A percentile compares a stretch with the other conserved stretches of the same genome.
phyloP scores from a whole-genome alignment of 2,329 filamentous ascomycete genomes.

The Hymenoscyphus repandus region DNA sequence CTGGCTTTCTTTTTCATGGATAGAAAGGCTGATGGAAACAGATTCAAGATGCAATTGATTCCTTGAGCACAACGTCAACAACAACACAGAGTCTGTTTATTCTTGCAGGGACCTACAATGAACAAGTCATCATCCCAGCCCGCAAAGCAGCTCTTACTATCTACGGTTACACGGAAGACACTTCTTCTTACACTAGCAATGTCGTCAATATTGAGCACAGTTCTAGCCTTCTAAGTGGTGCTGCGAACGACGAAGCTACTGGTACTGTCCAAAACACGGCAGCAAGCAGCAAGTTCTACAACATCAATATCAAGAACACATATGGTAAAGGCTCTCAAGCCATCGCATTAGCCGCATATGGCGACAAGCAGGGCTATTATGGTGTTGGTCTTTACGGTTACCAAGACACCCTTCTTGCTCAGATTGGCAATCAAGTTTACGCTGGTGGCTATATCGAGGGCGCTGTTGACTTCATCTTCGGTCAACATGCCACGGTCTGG shows the following conservation, averaged over 20 bases:
- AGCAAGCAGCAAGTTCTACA: slow-evolving; percentile 51
- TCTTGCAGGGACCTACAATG: slow-evolving; percentile 49
- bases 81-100: slow-evolving; percentile 50
- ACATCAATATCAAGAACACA: slow-evolving; percentile 52
- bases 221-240: slow-evolving; percentile 35
- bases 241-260: slow-evolving; percentile 38
- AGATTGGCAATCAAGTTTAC: slow-evolving; percentile 50
- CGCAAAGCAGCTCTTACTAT: slow-evolving; percentile 45
- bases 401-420: slow-evolving; percentile 49
- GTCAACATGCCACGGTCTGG: slow-evolving; percentile 47
- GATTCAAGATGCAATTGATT: slow-evolving; percentile 46
- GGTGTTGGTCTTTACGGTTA: slow-evolving; percentile 48
- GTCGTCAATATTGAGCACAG: slow-evolving; percentile 41
- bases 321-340: slow-evolving; percentile 45
- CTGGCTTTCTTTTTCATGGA: background rate
- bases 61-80: slow-evolving; percentile 42
- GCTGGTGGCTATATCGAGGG: slow-evolving; percentile 51
- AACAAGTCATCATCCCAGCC: slow-evolving; percentile 49
- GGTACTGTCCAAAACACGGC: slow-evolving; percentile 31
- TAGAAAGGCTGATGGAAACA: slow-evolving; percentile 14
- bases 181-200: slow-evolving; percentile 43
- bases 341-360: slow-evolving; percentile 48
- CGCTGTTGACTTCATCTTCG: slow-evolving; percentile 56
- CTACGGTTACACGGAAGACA: slow-evolving; percentile 47
- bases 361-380: slow-evolving; percentile 50